These are phyloP conservation scores for Aureobasidium lini DNA, from an alignment of 2,329 filamentous ascomycete species.

Conservation along the genomic window DNA sequence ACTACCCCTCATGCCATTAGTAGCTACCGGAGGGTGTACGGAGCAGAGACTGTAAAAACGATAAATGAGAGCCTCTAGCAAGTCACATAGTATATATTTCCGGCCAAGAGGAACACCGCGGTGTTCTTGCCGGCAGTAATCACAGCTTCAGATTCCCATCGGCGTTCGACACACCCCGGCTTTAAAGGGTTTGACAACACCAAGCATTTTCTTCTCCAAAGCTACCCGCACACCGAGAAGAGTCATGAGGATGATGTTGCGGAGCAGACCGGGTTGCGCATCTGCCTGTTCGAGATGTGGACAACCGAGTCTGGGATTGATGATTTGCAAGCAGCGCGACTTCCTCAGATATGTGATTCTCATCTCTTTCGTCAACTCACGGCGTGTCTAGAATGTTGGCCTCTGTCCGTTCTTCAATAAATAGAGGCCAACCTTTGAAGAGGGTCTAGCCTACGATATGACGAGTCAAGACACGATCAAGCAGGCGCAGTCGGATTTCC, in stretches of 20 bases:
- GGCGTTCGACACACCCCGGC: not conserved
- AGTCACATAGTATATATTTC: not conserved
- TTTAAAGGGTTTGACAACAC: not conserved
- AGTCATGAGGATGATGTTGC: not conserved
- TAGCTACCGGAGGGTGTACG: not conserved
- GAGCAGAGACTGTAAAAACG: constrained; percentile 2
- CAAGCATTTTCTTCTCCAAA: constrained; percentile 3
- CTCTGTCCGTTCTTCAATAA: not conserved
- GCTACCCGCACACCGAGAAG: constrained; percentile 2
- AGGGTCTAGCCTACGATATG: not conserved
- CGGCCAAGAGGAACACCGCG: constrained; percentile 2
- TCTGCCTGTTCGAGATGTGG: not conserved
- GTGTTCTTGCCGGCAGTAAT: constrained; percentile 5
- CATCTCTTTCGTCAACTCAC: not conserved
- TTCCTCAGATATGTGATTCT: not conserved
- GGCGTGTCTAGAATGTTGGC: not conserved
- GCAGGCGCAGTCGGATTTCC: not conserved
- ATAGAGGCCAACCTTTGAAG: not conserved
- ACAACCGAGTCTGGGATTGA: not conserved
- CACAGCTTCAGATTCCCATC: not conserved
- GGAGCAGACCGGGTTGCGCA: constrained; percentile 4
- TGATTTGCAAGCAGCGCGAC: not conserved
- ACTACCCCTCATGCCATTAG: not conserved
- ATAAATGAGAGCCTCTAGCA: not conserved
- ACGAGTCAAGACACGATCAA: constrained; percentile 1